Evolutionary conservation across 1,139 yeast species (phyloP).

Genomic region (Saccharomyces hybrid): DNA sequence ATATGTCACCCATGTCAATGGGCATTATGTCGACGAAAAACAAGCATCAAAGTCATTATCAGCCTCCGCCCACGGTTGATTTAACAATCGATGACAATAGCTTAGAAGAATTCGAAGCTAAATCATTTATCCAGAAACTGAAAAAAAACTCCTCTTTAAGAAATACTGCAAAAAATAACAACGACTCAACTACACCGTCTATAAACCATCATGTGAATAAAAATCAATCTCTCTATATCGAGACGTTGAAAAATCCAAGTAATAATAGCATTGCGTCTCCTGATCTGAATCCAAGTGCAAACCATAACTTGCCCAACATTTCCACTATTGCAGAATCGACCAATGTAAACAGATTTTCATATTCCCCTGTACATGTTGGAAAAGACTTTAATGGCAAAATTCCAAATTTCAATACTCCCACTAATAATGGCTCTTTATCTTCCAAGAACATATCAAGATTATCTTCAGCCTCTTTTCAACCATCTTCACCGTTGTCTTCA

Average conservation of each 20-base stretch:
- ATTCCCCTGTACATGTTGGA: constrained; percentile 1
- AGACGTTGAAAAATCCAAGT: neutral
- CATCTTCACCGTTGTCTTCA: neutral
- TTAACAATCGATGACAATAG: constrained; percentile 15
- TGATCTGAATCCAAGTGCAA: neutral
- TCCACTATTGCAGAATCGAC: constrained; percentile 13
- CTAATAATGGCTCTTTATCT: neutral
- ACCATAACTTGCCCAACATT: constrained; percentile 1
- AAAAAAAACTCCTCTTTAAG: constrained; percentile 15
- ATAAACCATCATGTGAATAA: neutral
- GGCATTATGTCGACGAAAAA: neutral
- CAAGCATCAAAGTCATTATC: neutral
- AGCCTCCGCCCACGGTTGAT: constrained; percentile 22
- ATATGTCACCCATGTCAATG: neutral
- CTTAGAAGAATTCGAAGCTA: constrained; percentile 9
- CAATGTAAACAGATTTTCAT: constrained; percentile 3
- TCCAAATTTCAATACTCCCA: neutral
- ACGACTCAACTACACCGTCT: neutral
- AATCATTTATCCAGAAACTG: constrained; percentile 14
- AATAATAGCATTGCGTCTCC: neutral
- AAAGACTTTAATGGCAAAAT: neutral
- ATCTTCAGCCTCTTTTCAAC: neutral
- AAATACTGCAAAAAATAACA: constrained; percentile 6
- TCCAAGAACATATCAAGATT: neutral
- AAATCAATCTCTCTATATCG: neutral